Evolutionary conservation across 208 protist species (phyloP).

Genomic region (Vickermania ingenoplastis): DNA sequence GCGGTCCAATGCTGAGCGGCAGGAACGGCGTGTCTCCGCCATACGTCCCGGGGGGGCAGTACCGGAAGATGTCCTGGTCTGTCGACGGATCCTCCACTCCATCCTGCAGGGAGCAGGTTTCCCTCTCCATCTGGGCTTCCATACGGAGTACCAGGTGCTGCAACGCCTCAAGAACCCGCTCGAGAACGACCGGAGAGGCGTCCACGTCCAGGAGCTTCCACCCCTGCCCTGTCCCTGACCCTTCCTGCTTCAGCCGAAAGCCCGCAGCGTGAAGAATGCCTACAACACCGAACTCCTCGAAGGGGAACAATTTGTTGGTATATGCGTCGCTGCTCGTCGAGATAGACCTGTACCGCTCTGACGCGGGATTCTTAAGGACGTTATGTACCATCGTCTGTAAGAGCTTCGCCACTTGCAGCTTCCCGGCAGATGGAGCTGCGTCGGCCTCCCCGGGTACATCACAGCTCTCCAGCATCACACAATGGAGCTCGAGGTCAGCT

Average conservation of each 20-base stretch:
- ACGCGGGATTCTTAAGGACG: conserved; percentile 38
- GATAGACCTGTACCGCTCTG: conserved; percentile 45
- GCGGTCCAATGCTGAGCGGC: conserved; percentile 20
- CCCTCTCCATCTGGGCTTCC: conserved; percentile 3
- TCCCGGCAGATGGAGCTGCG: conserved; percentile 9
- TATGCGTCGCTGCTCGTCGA: conserved; percentile 53
- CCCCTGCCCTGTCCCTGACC: conserved; percentile 24
- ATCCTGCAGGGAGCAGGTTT: conserved; percentile 9
- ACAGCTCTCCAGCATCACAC: conserved; percentile 63
- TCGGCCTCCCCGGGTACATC: conserved; percentile 15
- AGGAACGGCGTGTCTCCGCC: conserved; percentile 10
- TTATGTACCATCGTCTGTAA: conserved; percentile 36
- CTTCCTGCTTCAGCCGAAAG: conserved; percentile 39
- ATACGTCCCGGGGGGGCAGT: conserved; percentile 11
- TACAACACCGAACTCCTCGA: conserved; percentile 49
- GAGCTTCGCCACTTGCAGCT: conserved; percentile 24
- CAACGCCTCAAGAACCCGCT: conserved; percentile 25
- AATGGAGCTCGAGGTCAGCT: conserved; percentile 42
- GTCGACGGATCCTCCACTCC: background rate
- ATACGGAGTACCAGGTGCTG: conserved; percentile 29
- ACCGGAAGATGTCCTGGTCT: conserved; percentile 14
- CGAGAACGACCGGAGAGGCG: conserved; percentile 34
- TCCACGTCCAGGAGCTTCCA: conserved; percentile 54
- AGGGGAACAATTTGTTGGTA: conserved; percentile 37
- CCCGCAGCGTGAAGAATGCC: conserved; percentile 51